These are phyloP conservation scores for Kodamaea arcana DNA, from an alignment of 1,139 yeast genomes.

Conservation along the genomic window DNA sequence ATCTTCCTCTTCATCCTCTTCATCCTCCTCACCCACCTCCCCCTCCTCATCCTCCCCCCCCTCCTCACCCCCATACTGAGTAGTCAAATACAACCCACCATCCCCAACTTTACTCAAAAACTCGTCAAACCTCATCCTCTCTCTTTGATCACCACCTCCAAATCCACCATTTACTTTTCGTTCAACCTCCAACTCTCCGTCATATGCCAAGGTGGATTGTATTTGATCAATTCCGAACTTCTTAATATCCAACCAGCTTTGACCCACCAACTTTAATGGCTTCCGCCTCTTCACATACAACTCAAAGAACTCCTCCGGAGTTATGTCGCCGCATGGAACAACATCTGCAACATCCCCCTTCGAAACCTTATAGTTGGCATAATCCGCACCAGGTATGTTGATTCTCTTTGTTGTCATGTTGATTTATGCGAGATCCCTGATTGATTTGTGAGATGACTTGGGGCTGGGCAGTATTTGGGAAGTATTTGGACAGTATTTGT, in stretches of 20 bases:
- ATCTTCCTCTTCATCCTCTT: slow-evolving; percentile 27
- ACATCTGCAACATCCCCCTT: slow-evolving; percentile 1
- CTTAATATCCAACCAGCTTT: slow-evolving; percentile 20
- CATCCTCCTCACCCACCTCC: slow-evolving; percentile 7
- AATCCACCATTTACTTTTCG: slow-evolving; percentile 54
- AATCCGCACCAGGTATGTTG: neutral
- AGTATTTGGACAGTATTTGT: too few relatives aligned
- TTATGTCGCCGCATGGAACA: neutral
- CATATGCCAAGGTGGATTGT: slow-evolving; percentile 19
- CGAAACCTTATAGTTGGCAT: slow-evolving; percentile 1
- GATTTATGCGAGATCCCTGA: too few relatives aligned
- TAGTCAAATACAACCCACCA: slow-evolving; percentile 54
- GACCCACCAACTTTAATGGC: slow-evolving; percentile 31
- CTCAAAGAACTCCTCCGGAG: slow-evolving; percentile 19
- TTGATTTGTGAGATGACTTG: too few relatives aligned
- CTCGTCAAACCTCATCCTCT: slow-evolving; percentile 44
- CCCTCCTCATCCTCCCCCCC: slow-evolving; percentile 11
- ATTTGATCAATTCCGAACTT: slow-evolving; percentile 35
- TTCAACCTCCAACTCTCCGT: slow-evolving; percentile 36
- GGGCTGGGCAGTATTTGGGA: too few relatives aligned
- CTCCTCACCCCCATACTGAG: slow-evolving; percentile 47
- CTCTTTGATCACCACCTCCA: slow-evolving; percentile 57
- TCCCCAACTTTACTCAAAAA: slow-evolving; percentile 42
- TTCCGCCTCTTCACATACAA: slow-evolving; percentile 28
- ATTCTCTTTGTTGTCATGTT: neutral